Conservation (phyloP, 306 rosid genomes). For the Citrullus mucosospermus region DNA sequence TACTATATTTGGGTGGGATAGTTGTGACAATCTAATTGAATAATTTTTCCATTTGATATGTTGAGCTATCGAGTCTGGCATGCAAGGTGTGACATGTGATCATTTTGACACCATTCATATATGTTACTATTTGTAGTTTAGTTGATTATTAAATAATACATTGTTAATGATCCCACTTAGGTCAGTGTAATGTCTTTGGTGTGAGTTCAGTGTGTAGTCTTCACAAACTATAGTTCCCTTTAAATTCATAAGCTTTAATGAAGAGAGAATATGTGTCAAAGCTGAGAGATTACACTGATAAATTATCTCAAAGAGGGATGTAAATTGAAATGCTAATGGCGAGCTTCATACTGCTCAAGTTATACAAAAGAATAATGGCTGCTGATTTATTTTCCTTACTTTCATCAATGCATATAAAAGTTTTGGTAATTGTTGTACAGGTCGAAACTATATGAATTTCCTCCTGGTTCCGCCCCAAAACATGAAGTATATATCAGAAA, state of each 20-base stretch:
- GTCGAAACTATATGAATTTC: constrained; percentile 23
- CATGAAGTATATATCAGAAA: constrained; percentile 66
- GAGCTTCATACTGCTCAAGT: background rate
- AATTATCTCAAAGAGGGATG: background rate
- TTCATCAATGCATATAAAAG: background rate
- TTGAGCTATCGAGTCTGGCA: background rate
- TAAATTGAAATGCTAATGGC: background rate
- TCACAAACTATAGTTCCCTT: background rate
- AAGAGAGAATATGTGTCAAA: background rate
- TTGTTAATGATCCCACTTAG: background rate
- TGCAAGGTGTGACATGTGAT: background rate
- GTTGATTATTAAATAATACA: background rate
- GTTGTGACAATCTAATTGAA: background rate
- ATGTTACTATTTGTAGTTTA: background rate
- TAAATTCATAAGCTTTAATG: background rate
- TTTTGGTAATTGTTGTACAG: constrained; percentile 12
- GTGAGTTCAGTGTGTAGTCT: background rate
- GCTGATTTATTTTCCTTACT: background rate
- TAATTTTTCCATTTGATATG: background rate
- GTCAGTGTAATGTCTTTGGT: background rate
- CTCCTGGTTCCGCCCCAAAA: constrained; percentile 25
- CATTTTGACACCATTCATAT: background rate
- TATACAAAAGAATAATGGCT: background rate
- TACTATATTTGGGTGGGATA: too few species aligned
- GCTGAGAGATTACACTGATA: background rate